Evolutionary conservation across 192 early-diverging fungal genomes (phyloP), one percentile per base, ranked within the genome.

Genomic region (Backusella australiensis): DNA sequence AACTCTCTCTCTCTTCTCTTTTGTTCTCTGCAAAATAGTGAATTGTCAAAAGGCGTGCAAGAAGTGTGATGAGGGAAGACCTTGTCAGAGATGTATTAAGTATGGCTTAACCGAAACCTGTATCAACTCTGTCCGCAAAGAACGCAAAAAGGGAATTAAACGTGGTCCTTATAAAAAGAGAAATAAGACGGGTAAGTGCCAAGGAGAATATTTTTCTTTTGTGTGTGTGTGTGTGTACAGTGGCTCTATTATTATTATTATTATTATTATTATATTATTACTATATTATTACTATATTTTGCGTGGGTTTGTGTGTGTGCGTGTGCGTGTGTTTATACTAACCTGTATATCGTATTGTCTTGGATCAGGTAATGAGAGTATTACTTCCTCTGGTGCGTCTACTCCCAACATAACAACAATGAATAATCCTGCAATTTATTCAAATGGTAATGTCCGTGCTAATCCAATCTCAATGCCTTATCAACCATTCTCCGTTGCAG

Each of bases 41-140:
- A 93, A 96, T 72, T 97, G 96, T 70, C 92, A 94, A 82, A 90
- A 91, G 41, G 91, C 94, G 0, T 95, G 94, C 80, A 97, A 97
- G 81, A 97, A 96, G 78, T 97, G 96, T 77, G 94, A 94, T 70
- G 89, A 91, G 53, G 90, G 82, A 21, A 79, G 96, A 36, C 96
- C 96, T 6, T 97, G 96, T 70, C 76, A 83, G 75, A 89, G 96
- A 3, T 97, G 96, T 79, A 79, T 92, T 67, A 90, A 91, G 73
- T 91, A 91, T 44, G 86, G 86, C 15, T 75, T 96, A 11, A 85
- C 82, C 0, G 89, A 86, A 12, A 85, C 90, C 4, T 96, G 94
- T 78, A 83, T 86, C 1, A 90, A 94, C 80, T 95, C 94, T 6
- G 85, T 86, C 34, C 89, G 95, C 67, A 95, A 94, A 80, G 91